Percentiles rank a stretch among this genome's conserved stretches.
phyloP scores from a whole-genome alignment of 805 yeast genomes.

The Ogataea ganodermae region DNA sequence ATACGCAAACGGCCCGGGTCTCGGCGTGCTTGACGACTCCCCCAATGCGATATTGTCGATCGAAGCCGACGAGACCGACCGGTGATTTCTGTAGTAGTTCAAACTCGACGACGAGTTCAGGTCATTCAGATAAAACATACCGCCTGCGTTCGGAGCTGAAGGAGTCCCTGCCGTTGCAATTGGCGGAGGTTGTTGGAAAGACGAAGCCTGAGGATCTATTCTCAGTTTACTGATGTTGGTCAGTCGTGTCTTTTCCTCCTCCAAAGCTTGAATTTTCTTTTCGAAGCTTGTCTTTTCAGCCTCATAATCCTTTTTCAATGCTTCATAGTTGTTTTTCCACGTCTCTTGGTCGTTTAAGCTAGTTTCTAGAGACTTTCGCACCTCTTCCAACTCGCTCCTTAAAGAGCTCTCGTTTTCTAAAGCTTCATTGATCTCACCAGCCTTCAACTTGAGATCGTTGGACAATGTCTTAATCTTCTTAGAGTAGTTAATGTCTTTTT shows the following conservation, averaged over 20 bases:
- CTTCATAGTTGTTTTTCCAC: constrained; percentile 28
- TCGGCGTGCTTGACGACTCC: constrained; percentile 51
- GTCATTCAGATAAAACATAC: constrained; percentile 35
- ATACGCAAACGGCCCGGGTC: constrained; percentile 18
- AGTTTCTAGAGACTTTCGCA: constrained; percentile 24
- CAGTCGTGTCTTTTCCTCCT: constrained; percentile 31
- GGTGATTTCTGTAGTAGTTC: constrained; percentile 21
- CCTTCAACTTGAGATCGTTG: constrained; percentile 40
- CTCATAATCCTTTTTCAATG: constrained; percentile 34
- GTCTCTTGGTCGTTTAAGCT: constrained; percentile 20
- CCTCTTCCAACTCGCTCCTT: constrained; percentile 17
- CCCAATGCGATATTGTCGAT: constrained; percentile 43
- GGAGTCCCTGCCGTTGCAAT: constrained; percentile 5
- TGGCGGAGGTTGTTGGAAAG: constrained; percentile 3
- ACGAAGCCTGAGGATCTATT: constrained; percentile 15
- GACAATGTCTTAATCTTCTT: constrained; percentile 34
- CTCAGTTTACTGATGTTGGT: constrained; percentile 19
- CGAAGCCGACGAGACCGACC: constrained; percentile 30
- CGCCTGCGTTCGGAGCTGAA: constrained; percentile 6
- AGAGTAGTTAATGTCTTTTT: constrained; percentile 31
- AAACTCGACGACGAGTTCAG: constrained; percentile 30
- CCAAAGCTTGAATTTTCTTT: constrained; percentile 27
- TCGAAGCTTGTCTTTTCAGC: constrained; percentile 29
- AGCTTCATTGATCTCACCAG: constrained; percentile 29
- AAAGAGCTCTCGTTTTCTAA: constrained; percentile 27